Conservation (phyloP, 2,329 filamentous ascomycete genomes). For the Colletotrichum lindemuthianum region DNA sequence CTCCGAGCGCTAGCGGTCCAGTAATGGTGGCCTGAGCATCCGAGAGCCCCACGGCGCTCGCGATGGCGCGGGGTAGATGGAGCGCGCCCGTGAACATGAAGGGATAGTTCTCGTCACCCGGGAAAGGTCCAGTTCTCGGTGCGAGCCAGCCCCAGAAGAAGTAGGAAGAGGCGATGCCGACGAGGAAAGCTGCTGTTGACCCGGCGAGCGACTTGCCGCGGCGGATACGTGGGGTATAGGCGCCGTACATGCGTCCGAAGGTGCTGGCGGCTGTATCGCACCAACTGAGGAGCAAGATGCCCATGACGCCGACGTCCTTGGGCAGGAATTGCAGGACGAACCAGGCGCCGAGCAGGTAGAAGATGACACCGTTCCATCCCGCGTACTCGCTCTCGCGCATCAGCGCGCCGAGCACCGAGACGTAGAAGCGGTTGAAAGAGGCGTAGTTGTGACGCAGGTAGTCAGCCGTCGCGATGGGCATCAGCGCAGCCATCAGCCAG, state of each 20-base stretch:
- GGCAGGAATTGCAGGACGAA: constrained; percentile 86
- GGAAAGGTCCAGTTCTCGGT: constrained; percentile 72
- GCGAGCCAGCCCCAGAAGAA: constrained; percentile 91
- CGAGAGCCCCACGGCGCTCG: constrained; percentile 69
- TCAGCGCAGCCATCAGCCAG: constrained; percentile 79
- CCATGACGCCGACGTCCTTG: constrained; percentile 92
- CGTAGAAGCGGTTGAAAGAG: constrained; percentile 87
- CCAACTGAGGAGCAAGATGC: constrained; percentile 92
- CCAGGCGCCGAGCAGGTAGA: constrained; percentile 93
- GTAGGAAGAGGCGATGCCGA: constrained; percentile 84
- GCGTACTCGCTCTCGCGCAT: constrained; percentile 97
- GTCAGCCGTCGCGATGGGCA: constrained; percentile 87
- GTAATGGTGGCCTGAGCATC: constrained; percentile 69
- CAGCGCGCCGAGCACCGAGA: constrained; percentile 83
- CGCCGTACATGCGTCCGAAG: constrained; percentile 88
- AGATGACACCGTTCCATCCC: constrained; percentile 97
- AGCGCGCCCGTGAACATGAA: constrained; percentile 87
- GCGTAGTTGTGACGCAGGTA: constrained; percentile 84
- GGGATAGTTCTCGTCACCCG: constrained; percentile 73
- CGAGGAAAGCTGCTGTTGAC: constrained; percentile 82
- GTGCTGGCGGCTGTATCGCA: constrained; percentile 98
- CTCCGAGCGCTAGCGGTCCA: constrained; percentile 77
- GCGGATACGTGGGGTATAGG: constrained; percentile 86
- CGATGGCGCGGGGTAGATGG: constrained; percentile 70
- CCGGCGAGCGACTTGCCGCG: constrained; percentile 92